phyloP scores from a whole-genome alignment of 805 yeast species.

The Pichia deserticola region DNA sequence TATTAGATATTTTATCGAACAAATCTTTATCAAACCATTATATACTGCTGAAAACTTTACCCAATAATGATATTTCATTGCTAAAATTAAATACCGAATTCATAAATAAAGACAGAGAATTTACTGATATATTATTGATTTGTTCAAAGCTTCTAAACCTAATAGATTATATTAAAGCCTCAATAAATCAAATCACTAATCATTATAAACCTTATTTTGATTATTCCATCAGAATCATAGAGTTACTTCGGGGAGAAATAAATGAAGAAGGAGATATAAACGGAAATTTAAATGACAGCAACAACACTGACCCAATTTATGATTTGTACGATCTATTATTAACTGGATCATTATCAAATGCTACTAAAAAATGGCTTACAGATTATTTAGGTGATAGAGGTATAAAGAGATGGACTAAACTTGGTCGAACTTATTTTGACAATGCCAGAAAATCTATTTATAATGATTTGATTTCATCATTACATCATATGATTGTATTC shows the following conservation, averaged over 20 bases:
- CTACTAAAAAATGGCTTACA: constrained; percentile 50
- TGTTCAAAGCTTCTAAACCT: constrained; percentile 32
- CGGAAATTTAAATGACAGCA: constrained; percentile 2
- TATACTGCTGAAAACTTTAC: constrained; percentile 15
- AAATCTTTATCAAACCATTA: constrained; percentile 19
- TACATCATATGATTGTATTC: constrained; percentile 46
- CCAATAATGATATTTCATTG: constrained; percentile 14
- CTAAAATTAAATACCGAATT: constrained; percentile 22
- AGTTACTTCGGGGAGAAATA: constrained; percentile 31
- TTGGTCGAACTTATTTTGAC: constrained; percentile 47
- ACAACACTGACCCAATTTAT: constrained; percentile 26
- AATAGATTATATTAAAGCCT: constrained; percentile 29
- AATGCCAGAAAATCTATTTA: constrained; percentile 39
- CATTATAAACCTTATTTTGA: constrained; percentile 33
- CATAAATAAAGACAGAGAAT: constrained; percentile 20
- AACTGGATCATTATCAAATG: constrained; percentile 46
- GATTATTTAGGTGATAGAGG: constrained; percentile 66
- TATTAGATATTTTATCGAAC: background rate
- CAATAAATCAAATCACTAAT: constrained; percentile 21
- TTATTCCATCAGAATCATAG: constrained; percentile 29
- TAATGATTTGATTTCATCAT: constrained; percentile 44
- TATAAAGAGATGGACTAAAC: constrained; percentile 43
- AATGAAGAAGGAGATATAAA: constrained; percentile 15
- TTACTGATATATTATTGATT: constrained; percentile 27
- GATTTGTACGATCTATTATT: constrained; percentile 41